phyloP scores from a whole-genome alignment of 306 rosid genomes.

The Cucurbita maxima region DNA sequence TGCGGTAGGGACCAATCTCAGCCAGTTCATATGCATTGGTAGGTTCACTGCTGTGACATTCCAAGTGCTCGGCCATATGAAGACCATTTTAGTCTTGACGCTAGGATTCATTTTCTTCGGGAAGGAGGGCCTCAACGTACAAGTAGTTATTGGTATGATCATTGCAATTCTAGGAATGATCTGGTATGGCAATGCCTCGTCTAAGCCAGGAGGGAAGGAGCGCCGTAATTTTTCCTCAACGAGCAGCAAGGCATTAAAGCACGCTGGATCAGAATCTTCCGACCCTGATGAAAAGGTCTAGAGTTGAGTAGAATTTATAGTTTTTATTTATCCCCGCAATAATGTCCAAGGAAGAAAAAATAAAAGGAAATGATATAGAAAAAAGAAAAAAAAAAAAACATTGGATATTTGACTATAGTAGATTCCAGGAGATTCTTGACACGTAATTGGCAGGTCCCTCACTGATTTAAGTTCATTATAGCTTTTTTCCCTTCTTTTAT shows the following conservation, averaged over 20 bases:
- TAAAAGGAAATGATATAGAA: neutral
- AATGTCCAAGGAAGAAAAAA: neutral
- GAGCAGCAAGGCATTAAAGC: slow-evolving; percentile 7
- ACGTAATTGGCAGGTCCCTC: slow-evolving; percentile 1
- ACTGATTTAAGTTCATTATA: neutral
- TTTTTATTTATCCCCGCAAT: neutral
- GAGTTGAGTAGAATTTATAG: neutral
- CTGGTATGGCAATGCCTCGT: slow-evolving; percentile 76
- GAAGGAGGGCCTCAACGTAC: slow-evolving; percentile 54
- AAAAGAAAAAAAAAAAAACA: neutral
- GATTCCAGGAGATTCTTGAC: slow-evolving; percentile 7
- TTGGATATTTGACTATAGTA: neutral
- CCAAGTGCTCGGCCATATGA: slow-evolving; percentile 82
- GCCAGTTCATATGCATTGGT: slow-evolving; percentile 79
- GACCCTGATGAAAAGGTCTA: slow-evolving; percentile 8
- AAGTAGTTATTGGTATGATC: slow-evolving; percentile 53
- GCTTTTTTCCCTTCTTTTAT: neutral
- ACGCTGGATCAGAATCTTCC: slow-evolving; percentile 10
- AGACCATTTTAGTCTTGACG: slow-evolving; percentile 51
- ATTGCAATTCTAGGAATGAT: slow-evolving; percentile 73
- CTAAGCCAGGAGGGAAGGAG: slow-evolving; percentile 81
- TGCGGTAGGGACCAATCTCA: slow-evolving; percentile 69
- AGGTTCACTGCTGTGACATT: slow-evolving; percentile 69
- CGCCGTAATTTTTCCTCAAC: slow-evolving; percentile 24
- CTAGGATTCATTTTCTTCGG: slow-evolving; percentile 78